phyloP scores from a whole-genome alignment of 2,329 filamentous ascomycete genomes.

The Fusarium sp. region DNA sequence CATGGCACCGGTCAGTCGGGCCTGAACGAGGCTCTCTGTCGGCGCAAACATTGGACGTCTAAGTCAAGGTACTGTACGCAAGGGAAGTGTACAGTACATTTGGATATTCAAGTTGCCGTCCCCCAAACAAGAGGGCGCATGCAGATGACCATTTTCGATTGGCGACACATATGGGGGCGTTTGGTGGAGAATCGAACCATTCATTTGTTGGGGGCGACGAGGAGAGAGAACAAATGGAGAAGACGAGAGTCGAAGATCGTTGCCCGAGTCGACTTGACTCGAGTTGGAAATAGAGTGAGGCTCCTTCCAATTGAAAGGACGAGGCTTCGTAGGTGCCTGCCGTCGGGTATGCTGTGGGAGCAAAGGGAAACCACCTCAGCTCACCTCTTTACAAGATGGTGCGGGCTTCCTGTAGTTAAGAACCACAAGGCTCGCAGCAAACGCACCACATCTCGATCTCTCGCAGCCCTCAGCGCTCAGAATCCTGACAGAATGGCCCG shows the following conservation, averaged over 20 bases:
- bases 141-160: conserved; percentile 22
- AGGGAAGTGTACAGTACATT: conserved; percentile 1
- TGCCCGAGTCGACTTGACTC: not conserved
- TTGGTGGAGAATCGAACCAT: conserved; percentile 28
- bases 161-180: conserved; percentile 9
- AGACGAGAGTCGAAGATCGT: not conserved
- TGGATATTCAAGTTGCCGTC: conserved; percentile 9
- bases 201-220: conserved; percentile 7
- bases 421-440: not conserved
- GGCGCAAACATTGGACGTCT: not conserved
- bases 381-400: not conserved
- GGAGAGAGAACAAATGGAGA: not conserved
- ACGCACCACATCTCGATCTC: conserved; percentile 23
- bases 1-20: not conserved
- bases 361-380: not conserved
- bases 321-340: not conserved
- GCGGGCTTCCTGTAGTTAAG: conserved; percentile 28
- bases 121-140: conserved; percentile 11
- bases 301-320: not conserved
- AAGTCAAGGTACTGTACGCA: conserved; percentile 4
- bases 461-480: conserved; percentile 21
- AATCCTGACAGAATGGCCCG: conserved; percentile 9
- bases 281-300: not conserved
- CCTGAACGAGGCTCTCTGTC: not conserved
- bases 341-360: not conserved